Base-by-base conservation (phyloP, 768 basidiomycete genomes). In the Lactifluus piperatus region DNA sequence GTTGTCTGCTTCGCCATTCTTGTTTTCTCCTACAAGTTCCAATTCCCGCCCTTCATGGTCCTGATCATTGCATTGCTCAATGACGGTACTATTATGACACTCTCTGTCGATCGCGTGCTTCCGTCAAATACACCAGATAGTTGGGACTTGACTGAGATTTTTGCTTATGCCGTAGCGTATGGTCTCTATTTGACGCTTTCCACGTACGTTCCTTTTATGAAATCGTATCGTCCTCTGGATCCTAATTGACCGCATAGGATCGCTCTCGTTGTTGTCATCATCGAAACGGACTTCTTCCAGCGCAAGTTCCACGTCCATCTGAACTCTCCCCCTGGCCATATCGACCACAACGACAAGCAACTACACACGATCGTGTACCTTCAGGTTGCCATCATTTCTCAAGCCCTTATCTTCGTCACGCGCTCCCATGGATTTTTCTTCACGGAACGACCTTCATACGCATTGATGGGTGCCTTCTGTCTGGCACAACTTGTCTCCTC, bases 41-140 rank as follows among this genome's bases (percentile, higher is more conserved):
- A 97, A 74, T 98, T 98, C 92, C 95, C 95, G 65, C 93, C 95
- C 13, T 98, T 98, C 84, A 98, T 97, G 95, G 85, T 98, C 66
- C 88, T 98, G 72, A 91, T 97, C 73, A 94, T 98, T 65, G 95
- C 95, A 58, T 81, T 97, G 37, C 77, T 97, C 66, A 98, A 98
- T 73, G 95, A 98, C 71, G 95, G 95, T 71, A 97, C 95, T 63
- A 97, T 98, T 81, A 97, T 98, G 94, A 98, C 95, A 7, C 80
- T 97, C 58, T 91, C 89, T 5, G 87, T 95, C 44, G 95, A 98
- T 73, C 91, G 95, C 70, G 95, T 97, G 56, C 74, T 98, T 66
- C 95, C 95, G 22, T 94, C 91, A 37, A 85, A 78, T 74, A 87
- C 88, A 14, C 95, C 95, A 3, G 94, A 98, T 72, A 85, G 85